Base-by-base conservation (phyloP, 2,329 filamentous ascomycete species). In the Monosporascus sp. region DNA sequence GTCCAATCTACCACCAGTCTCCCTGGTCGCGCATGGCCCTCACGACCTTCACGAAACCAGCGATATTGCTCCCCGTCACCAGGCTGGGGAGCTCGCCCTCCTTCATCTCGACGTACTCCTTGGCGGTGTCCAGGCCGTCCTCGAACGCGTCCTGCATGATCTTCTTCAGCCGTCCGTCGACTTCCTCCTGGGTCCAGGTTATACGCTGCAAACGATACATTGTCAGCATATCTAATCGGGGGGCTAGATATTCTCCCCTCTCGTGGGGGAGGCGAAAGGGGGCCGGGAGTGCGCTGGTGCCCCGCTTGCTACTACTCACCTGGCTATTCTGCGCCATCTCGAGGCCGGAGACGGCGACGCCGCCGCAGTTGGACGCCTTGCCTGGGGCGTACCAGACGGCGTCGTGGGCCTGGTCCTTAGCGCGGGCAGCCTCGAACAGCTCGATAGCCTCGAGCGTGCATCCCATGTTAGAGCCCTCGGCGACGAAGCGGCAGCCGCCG, bases 391-490 rank as follows among this genome's bases (percentile, higher is more conserved):
- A 97, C 94, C 94, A 99, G 73, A 96, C 85, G 56, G 89, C 84
- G 7, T 76, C 70, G 50, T 74, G 74, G 60, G 83, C 84, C 78
- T 90, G 85, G 70, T 82, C 82, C 70, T 78, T 84, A 63, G 92
- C 55, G 17, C 59, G 83, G 66, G 86, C 78, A 18, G 80, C 82
- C 82, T 97, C 93, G 72, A 97, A 97, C 61, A 90, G 78, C 67
- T 96, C 89, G 67, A 99, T 97, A 62, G 93, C 93, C 61, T 89
- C 91, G 75, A 94, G 90, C 36, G 92, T 97, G 81, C 91, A 97
- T 60, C 94, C 94, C 94, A 99, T 97, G 85, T 97, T 97, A 76
- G 88, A 94, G 53, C 94, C 94, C 78, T 99, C 94, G 54, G 94
- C 94, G 62, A 97, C 87, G 78, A 90, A 95, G 71, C 87, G 84